Base-by-base conservation (phyloP, 148 eudicot species). In the Chenopodium quinoa region DNA sequence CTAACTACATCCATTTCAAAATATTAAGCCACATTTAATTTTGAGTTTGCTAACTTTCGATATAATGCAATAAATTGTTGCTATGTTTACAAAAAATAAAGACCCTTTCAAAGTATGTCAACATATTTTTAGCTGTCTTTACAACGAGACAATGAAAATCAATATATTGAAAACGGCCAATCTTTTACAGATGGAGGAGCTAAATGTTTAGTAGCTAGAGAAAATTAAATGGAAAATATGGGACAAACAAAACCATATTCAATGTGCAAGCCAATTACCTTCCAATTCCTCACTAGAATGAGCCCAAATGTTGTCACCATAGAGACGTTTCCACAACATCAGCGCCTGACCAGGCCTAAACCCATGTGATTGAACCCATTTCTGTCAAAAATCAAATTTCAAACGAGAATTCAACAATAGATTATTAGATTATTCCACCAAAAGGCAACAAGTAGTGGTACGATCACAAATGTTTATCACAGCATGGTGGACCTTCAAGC, bases 311-410 rank as follows among this genome's bases (percentile, higher is more conserved):
- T 89, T 82, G 81, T 93, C 72, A 52, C 98, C 94, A 79, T 96
- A 93, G 32, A 96, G 86, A 76, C 95, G 90, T 86, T 93, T 96
- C 99, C 99, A 96, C 67, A 93, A 82, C 99, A 96, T 96, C 87
- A 96, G 37, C 44, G 99, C 98, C 85, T 96, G 99, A 81, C 88
- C 93, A 70, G 98, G 94, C 85, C 97, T 92, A 80, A 86, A 96
- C 79, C 99, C 97, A 81, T 84, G 92, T 7, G 95, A 88, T 52
- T 86, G 91, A 76, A 93, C 93, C 98, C 99, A 96, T 72, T 86
- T 90, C 98, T 96, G 97, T 87, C 72, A 62, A 81, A 56, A 25
- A 5, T 31, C 50, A 75, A 78, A 23, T 63, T 64, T 70, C 34
- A 16, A 46, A 71, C 75, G 27, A 81, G 76, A 82, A 54, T 31